Evolutionary conservation across 2,329 filamentous ascomycete genomes (phyloP).

Genomic region (Fusarium sororula): DNA sequence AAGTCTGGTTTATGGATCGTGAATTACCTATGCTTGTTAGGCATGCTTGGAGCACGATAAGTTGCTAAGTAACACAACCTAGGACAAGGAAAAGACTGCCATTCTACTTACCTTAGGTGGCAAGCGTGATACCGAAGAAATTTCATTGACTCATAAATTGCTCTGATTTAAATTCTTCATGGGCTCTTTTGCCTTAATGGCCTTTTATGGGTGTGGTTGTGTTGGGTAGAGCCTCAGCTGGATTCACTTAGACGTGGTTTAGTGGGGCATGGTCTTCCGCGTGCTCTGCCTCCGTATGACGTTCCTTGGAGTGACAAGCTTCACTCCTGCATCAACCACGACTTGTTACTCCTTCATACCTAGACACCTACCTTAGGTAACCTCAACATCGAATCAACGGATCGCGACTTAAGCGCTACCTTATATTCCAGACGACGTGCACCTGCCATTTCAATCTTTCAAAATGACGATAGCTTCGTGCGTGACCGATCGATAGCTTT

Average conservation of each 20-base stretch:
- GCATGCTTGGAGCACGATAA: background rate
- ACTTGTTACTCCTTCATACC: background rate
- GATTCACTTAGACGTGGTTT: background rate
- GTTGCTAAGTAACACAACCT: background rate
- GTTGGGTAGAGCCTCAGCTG: background rate
- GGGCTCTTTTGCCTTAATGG: background rate
- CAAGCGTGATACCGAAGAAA: background rate
- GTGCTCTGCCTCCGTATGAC: conserved; percentile 22
- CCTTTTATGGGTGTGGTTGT: background rate
- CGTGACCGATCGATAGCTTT: conserved; percentile 38
- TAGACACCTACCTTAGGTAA: background rate
- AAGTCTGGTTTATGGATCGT: background rate
- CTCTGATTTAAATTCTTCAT: background rate
- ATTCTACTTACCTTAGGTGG: background rate
- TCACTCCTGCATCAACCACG: conserved; percentile 5
- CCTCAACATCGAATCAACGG: background rate
- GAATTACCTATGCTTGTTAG: background rate
- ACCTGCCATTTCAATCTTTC: background rate
- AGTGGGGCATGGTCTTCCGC: conserved; percentile 16
- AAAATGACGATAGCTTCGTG: conserved; percentile 40
- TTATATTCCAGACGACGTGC: background rate
- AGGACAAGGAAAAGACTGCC: background rate
- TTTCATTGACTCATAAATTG: background rate
- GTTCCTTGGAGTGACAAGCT: conserved; percentile 16
- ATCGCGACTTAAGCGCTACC: background rate